phyloP scores from a whole-genome alignment of 2,329 filamentous ascomycete species.

The Seiridium unicorne region DNA sequence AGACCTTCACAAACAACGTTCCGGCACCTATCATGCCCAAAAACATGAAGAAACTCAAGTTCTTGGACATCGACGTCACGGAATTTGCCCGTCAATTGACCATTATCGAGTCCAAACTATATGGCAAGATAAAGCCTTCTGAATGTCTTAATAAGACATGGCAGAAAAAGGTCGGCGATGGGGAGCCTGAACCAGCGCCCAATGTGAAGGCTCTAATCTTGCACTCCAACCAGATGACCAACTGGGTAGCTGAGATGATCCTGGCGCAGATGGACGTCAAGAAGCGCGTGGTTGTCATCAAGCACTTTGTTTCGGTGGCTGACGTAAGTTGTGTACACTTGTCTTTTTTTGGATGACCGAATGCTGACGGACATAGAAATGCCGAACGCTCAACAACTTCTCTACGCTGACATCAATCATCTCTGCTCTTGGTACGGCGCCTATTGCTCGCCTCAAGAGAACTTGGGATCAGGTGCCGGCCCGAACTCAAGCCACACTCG shows the following conservation, averaged over 20 bases:
- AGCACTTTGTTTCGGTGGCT: conserved; percentile 94
- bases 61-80: conserved; percentile 91
- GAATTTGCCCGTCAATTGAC: conserved; percentile 98
- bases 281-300: conserved; percentile 95
- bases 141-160: conserved; percentile 98
- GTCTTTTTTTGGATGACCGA: conserved; percentile 11
- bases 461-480: conserved; percentile 94
- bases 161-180: conserved; percentile 89
- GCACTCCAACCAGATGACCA: conserved; percentile 97
- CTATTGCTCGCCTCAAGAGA: conserved; percentile 87
- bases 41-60: conserved; percentile 99
- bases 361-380: conserved; percentile 65
- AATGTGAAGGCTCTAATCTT: conserved; percentile 96
- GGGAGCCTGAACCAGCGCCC: conserved; percentile 79
- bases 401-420: conserved; percentile 98
- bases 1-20: conserved; percentile 79
- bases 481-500: conserved; percentile 75
- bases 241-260: conserved; percentile 99
- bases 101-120: conserved; percentile 91
- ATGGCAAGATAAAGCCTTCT: conserved; percentile 92
- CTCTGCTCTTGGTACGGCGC: conserved; percentile 89
- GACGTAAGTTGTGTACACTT: conserved; percentile 64
- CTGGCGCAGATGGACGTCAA: conserved; percentile 91
- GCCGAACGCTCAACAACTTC: conserved; percentile 89
- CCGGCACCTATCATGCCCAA: conserved; percentile 91